A percentile compares a stretch with the other conserved stretches of the same genome.
Evolutionary conservation across 108 stramenopile species (phyloP).

Genomic region (Cylindrotheca fusiformis): DNA sequence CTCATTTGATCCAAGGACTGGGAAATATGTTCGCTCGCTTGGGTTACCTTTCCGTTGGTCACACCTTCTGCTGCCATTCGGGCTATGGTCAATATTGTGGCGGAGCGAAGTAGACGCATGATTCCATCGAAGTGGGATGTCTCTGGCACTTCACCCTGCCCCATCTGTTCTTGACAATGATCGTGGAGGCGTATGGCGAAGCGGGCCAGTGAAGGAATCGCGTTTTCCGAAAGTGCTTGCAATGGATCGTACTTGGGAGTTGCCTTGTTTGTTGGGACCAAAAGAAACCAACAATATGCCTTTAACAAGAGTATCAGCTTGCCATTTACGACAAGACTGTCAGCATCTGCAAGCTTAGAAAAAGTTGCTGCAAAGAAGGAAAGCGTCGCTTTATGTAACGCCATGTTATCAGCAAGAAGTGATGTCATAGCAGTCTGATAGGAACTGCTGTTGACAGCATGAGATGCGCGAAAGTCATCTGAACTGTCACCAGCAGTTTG

Average conservation of each 20-base stretch:
- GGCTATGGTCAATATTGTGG: neutral
- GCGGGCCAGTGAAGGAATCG: too few relatives aligned
- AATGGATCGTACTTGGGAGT: neutral
- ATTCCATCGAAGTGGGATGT: neutral
- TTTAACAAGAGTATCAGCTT: conserved; percentile 5
- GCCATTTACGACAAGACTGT: conserved; percentile 1
- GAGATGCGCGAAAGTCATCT: neutral
- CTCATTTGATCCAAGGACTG: too few relatives aligned
- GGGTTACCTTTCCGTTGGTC: too few relatives aligned
- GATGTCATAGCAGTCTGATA: too few relatives aligned
- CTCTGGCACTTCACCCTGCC: neutral
- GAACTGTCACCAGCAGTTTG: neutral
- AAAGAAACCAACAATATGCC: conserved; percentile 10
- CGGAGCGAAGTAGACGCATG: neutral
- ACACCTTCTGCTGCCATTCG: too few relatives aligned
- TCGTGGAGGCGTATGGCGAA: too few relatives aligned
- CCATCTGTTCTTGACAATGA: too few relatives aligned
- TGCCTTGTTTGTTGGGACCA: neutral
- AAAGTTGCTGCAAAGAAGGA: conserved; percentile 2
- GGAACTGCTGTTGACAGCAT: too few relatives aligned
- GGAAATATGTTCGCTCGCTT: too few relatives aligned
- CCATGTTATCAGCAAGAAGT: too few relatives aligned
- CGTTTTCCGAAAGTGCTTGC: too few relatives aligned
- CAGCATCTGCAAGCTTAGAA: neutral
- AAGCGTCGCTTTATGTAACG: neutral